Evolutionary conservation across 768 basidiomycete genomes (phyloP), one percentile per base, ranked within the genome.

Genomic region (Suillus fuscotomentosus): DNA sequence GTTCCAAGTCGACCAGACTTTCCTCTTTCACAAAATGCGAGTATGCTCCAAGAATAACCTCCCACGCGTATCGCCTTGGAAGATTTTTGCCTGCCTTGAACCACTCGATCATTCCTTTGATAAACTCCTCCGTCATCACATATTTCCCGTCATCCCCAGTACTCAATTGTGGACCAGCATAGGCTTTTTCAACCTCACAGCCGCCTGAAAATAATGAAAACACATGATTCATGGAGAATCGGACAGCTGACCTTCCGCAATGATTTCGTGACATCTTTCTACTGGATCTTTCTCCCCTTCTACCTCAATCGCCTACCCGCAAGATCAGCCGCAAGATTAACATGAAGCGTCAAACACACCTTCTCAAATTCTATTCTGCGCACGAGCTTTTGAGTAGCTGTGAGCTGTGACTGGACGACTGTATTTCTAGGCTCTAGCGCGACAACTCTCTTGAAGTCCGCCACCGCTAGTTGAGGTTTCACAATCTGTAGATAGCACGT

Each of bases 1-100:
- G 76, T 59, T 83, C 77, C 27, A 96, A 82, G 60, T 90, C 84
- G 17, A 96, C 93, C 71, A 99, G 69, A 67, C 88, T 95, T 65
- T 90, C 87, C 71, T 95, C 94, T 69, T 88, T 84, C 17, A 81
- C 80, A 70, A 99, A 89, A 22, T 85, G 80, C 22, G 86, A 83
- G 73, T 92, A 85, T 66, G 93, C 95, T 11, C 92, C 95, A 17
- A 99, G 81, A 27, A 95, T 84, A 69, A 99, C 98, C 78, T 99
- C 95, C 96, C 95, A 98, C 34, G 90, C 95, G 65, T 95, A 90
- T 76, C 96, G 84, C 76, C 89, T 88, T 5, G 94, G 88, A 55
- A 99, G 78, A n/a, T 89, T 83, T 75, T 97, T 97, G n/a, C 95
- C 95, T 51, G 88, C 85, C 80, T 95, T 96, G 79, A 97, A 99